A percentile compares a stretch with the other conserved stretches of the same genome.
Conservation (phyloP, 2,329 filamentous ascomycete genomes). For the Aspergillus puulaauensis region DNA sequence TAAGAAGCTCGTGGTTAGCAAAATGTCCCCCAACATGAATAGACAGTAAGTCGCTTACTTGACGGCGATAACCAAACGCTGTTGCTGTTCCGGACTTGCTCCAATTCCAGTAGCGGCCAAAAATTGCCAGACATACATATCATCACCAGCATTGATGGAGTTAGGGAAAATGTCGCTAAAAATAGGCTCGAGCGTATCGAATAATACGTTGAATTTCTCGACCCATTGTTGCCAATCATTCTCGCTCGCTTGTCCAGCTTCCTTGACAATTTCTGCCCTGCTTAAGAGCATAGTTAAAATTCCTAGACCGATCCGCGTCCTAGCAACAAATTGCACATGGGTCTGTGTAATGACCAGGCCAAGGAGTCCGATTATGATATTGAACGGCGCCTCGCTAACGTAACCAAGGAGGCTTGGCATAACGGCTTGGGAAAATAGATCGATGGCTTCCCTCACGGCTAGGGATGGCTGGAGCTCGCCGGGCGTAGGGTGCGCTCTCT, state of each 20-base stretch:
- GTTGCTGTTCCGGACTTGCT: slow-evolving; percentile 91
- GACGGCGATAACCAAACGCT: slow-evolving; percentile 87
- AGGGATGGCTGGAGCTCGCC: slow-evolving; percentile 73
- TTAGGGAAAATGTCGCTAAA: slow-evolving; percentile 86
- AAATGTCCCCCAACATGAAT: background rate
- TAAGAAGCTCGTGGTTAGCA: slow-evolving; percentile 25
- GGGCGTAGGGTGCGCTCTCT: slow-evolving; percentile 70
- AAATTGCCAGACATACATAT: slow-evolving; percentile 98
- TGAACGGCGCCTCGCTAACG: slow-evolving; percentile 84
- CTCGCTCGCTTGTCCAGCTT: slow-evolving; percentile 68
- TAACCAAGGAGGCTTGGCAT: slow-evolving; percentile 89
- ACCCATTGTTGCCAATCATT: slow-evolving; percentile 82
- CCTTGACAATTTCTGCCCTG: slow-evolving; percentile 89
- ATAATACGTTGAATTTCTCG: slow-evolving; percentile 78
- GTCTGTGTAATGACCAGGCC: slow-evolving; percentile 79
- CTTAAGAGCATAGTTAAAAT: slow-evolving; percentile 93
- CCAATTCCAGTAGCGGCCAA: slow-evolving; percentile 92
- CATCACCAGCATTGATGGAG: slow-evolving; percentile 84
- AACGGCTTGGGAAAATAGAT: slow-evolving; percentile 82
- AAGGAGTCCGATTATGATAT: slow-evolving; percentile 86
- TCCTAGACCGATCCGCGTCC: slow-evolving; percentile 82
- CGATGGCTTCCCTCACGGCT: slow-evolving; percentile 83
- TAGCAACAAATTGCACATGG: slow-evolving; percentile 79
- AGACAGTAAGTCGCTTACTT: slow-evolving; percentile 55
- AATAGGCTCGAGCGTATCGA: slow-evolving; percentile 80